phyloP scores from a whole-genome alignment of 2,329 filamentous ascomycete species.

The Hymenoscyphus linearis region DNA sequence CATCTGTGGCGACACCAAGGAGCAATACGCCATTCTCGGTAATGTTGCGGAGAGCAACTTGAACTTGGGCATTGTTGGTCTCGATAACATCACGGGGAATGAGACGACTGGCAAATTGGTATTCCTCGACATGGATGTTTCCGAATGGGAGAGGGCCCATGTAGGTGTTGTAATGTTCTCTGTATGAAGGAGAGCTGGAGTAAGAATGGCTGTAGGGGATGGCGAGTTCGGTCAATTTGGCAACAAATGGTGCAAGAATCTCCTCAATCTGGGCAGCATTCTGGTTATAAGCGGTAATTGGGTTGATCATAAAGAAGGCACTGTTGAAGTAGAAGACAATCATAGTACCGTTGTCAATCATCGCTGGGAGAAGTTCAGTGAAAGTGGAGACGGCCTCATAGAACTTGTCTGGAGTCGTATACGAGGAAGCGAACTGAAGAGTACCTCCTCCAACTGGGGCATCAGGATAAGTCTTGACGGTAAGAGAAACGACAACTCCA shows the following conservation, averaged over 20 bases:
- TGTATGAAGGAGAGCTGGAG: slow-evolving; percentile 21
- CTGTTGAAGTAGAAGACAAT: slow-evolving; percentile 45
- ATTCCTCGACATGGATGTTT: slow-evolving; percentile 26
- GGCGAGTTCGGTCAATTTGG: slow-evolving; percentile 35
- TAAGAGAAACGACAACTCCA: slow-evolving; percentile 51
- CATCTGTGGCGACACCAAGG: slow-evolving; percentile 32
- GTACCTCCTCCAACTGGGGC: slow-evolving; percentile 39
- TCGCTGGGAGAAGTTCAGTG: slow-evolving; percentile 38
- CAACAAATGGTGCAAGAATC: slow-evolving; percentile 43
- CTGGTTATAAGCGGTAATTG: slow-evolving; percentile 44
- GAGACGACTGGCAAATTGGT: slow-evolving; percentile 40
- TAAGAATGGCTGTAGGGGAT: slow-evolving; percentile 31
- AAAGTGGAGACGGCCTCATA: slow-evolving; percentile 45
- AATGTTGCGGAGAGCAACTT: slow-evolving; percentile 30
- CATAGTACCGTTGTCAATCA: slow-evolving; percentile 46
- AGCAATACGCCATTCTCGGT: slow-evolving; percentile 32
- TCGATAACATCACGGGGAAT: slow-evolving; percentile 35
- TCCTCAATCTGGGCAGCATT: slow-evolving; percentile 37
- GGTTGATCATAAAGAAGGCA: slow-evolving; percentile 41
- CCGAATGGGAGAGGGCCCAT: slow-evolving; percentile 29
- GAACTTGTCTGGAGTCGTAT: slow-evolving; percentile 38
- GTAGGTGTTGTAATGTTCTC: slow-evolving; percentile 31
- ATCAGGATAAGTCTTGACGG: slow-evolving; percentile 45
- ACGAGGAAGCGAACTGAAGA: slow-evolving; percentile 37
- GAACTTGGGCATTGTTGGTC: slow-evolving; percentile 20